Conservation (phyloP, 371 early-diverging fungal genomes). For the Amoeboaphelidium protococcarum region DNA sequence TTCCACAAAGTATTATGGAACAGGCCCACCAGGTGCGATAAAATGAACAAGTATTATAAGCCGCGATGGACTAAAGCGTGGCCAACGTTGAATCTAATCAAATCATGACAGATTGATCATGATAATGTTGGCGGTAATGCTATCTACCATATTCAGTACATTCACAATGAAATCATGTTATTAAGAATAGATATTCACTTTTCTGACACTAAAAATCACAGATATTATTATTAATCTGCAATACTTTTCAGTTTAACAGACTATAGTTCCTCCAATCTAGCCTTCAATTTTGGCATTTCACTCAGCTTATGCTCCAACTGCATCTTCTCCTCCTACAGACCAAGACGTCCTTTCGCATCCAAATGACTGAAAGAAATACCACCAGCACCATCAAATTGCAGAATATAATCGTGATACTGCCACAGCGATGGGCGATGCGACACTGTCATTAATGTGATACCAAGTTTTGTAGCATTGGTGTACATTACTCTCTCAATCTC, state of each 20-base stretch:
- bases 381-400: conserved; percentile 54
- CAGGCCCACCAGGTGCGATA: not conserved
- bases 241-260: not conserved
- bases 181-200: not conserved
- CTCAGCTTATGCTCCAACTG: conserved; percentile 37
- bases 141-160: not conserved
- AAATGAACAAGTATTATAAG: not conserved
- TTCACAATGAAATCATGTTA: not conserved
- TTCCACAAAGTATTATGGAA: not conserved
- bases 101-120: too few species aligned
- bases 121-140: not conserved
- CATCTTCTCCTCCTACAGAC: conserved; percentile 53
- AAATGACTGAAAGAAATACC: conserved; percentile 48
- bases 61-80: not conserved
- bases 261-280: conserved; percentile 33
- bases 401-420: conserved; percentile 51
- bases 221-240: not conserved
- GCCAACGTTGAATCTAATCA: not conserved
- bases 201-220: not conserved
- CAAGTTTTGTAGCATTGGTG: conserved; percentile 50
- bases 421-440: conserved; percentile 69
- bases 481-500: conserved; percentile 77
- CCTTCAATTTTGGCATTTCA: conserved; percentile 35
- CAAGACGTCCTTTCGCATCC: conserved; percentile 51
- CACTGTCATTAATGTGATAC: conserved; percentile 58